A percentile compares a stretch with the other conserved stretches of the same genome.
Conservation (phyloP, 148 eudicot genomes). For the Silene latifolia region DNA sequence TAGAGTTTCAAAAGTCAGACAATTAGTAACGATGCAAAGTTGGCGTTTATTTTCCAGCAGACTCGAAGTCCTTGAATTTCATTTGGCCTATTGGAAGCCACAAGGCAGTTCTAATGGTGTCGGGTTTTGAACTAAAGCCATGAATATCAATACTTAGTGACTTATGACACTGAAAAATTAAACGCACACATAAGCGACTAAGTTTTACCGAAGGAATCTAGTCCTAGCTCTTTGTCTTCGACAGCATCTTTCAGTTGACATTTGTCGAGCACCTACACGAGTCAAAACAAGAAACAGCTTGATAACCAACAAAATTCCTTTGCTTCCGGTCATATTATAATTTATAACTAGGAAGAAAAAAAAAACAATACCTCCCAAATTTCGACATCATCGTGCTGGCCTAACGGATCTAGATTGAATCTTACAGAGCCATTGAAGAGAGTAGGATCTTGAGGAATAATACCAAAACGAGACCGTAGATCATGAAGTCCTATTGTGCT, state of each 20-base stretch:
- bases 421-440: constrained; percentile 89
- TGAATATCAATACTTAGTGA: neutral
- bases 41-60: neutral
- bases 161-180: neutral
- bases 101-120: no score
- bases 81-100: no score
- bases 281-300: neutral
- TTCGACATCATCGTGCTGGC: constrained; percentile 55
- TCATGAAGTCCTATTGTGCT: constrained; percentile 78
- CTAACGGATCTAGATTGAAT: constrained; percentile 76
- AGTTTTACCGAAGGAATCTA: constrained; percentile 64
- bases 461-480: constrained; percentile 72
- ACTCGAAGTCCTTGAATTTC: no score
- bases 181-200: neutral
- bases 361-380: constrained; percentile 75
- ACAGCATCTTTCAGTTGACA: constrained; percentile 85
- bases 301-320: neutral
- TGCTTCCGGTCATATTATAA: neutral
- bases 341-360: no score
- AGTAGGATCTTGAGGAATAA: constrained; percentile 91
- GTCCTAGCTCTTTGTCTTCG: constrained; percentile 63
- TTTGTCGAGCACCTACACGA: constrained; percentile 59
- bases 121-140: no score
- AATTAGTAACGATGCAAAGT: neutral
- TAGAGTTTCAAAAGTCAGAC: neutral